phyloP scores from a whole-genome alignment of 2,329 filamentous ascomycete genomes.

The Magnaporthiopsis poae region DNA sequence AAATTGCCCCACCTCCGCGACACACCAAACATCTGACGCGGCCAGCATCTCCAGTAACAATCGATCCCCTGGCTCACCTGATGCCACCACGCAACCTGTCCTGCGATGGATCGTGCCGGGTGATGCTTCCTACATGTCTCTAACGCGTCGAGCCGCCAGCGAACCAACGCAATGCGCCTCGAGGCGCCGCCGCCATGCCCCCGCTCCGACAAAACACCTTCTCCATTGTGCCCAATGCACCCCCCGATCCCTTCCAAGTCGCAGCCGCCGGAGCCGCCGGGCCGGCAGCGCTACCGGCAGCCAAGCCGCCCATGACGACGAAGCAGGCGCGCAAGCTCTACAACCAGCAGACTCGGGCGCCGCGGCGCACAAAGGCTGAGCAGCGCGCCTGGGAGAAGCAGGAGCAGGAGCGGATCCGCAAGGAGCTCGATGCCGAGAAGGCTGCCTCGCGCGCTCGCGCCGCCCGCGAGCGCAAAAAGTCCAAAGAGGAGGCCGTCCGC shows the following conservation, averaged over 20 bases:
- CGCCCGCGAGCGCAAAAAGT: conserved; percentile 45
- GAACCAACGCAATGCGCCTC: neutral
- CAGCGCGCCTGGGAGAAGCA: conserved; percentile 28
- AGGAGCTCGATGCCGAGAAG: conserved; percentile 41
- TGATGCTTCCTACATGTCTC: neutral
- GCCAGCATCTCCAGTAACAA: neutral
- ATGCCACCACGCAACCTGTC: neutral
- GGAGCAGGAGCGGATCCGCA: conserved; percentile 46
- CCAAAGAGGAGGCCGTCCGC: conserved; percentile 38
- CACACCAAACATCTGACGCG: neutral
- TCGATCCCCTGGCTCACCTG: neutral
- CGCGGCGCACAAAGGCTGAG: conserved; percentile 26
- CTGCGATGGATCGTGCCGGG: neutral
- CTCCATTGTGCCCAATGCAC: conserved; percentile 25
- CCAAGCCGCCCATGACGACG: conserved; percentile 36
- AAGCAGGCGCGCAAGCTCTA: conserved; percentile 39
- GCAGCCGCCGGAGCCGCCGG: conserved; percentile 14
- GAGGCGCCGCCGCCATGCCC: neutral
- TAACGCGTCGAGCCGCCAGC: neutral
- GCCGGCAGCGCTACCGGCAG: conserved; percentile 13
- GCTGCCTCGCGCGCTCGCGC: conserved; percentile 37
- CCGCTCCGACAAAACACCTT: conserved; percentile 22
- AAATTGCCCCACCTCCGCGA: neutral
- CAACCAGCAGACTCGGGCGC: conserved; percentile 29
- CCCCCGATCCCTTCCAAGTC: conserved; percentile 6